Conservation (phyloP, 176 grass and related monocot species). For the Avena eriantha region DNA sequence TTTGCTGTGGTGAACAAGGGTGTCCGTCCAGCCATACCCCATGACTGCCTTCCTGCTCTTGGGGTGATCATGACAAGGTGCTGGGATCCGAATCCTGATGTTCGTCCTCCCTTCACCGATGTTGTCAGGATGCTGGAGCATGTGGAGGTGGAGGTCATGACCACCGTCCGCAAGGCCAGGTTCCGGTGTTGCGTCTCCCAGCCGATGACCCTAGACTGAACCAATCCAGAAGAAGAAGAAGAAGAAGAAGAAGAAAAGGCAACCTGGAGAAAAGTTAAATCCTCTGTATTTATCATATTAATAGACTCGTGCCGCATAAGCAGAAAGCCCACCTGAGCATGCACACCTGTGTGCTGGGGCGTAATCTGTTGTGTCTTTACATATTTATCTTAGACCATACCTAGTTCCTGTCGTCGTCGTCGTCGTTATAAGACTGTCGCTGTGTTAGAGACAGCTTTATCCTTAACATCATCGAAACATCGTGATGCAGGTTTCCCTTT, state of each 20-base stretch:
- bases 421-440: not conserved
- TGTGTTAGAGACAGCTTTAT: slow-evolving; percentile 48
- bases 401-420: slow-evolving; percentile 2
- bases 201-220: slow-evolving; percentile 61
- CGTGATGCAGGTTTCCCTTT: slow-evolving; percentile 25
- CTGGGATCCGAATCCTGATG: slow-evolving; percentile 60
- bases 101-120: slow-evolving; percentile 51
- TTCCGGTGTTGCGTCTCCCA: slow-evolving; percentile 63
- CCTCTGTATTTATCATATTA: slow-evolving; percentile 60
- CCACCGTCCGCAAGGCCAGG: slow-evolving; percentile 54
- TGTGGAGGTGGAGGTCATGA: slow-evolving; percentile 58
- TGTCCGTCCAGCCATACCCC: slow-evolving; percentile 59
- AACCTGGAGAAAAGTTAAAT: slow-evolving; percentile 42
- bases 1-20: slow-evolving; percentile 72
- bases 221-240: slow-evolving; percentile 16
- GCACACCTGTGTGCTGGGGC: slow-evolving; percentile 23
- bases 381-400: slow-evolving; percentile 54
- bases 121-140: slow-evolving; percentile 62
- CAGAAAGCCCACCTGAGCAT: slow-evolving; percentile 34
- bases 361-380: slow-evolving; percentile 36
- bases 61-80: slow-evolving; percentile 67
- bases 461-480: slow-evolving; percentile 42
- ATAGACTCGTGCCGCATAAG: slow-evolving; percentile 41
- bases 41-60: slow-evolving; percentile 62
- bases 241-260: slow-evolving; percentile 17